phyloP scores from a whole-genome alignment of 192 early-diverging fungal species.

The Podila epicladia region DNA sequence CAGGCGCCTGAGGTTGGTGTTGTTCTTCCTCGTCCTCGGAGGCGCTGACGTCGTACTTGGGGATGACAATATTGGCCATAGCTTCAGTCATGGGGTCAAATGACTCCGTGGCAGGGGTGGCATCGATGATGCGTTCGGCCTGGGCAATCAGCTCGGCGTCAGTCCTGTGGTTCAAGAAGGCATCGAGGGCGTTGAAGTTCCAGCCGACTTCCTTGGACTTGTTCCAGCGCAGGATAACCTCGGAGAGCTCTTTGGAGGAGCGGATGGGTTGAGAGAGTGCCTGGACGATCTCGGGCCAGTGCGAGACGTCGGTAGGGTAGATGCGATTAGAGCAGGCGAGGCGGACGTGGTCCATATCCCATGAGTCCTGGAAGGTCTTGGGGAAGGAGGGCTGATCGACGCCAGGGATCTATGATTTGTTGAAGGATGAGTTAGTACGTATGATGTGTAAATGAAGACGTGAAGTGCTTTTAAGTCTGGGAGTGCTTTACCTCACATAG shows the following conservation, averaged over 20 bases:
- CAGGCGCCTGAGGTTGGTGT: neutral
- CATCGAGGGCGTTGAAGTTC: slow-evolving; percentile 41
- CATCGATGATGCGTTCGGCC: slow-evolving; percentile 1
- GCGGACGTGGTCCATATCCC: slow-evolving; percentile 44
- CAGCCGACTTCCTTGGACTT: slow-evolving; percentile 23
- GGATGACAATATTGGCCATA: neutral
- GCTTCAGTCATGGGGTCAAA: slow-evolving; percentile 1
- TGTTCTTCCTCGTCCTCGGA: neutral
- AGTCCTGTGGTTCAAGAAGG: slow-evolving; percentile 29
- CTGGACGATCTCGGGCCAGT: slow-evolving; percentile 37
- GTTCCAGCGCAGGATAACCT: slow-evolving; percentile 39
- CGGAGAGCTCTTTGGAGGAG: slow-evolving; percentile 20
- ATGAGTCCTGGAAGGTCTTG: slow-evolving; percentile 18
- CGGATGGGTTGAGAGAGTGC: slow-evolving; percentile 18
- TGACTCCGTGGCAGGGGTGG: slow-evolving; percentile 3
- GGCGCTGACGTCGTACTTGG: neutral
- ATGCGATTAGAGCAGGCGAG: slow-evolving; percentile 30
- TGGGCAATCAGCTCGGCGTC: neutral
- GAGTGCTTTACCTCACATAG: slow-evolving; percentile 26
- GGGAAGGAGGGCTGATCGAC: slow-evolving; percentile 35
- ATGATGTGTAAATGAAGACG: too few relatives aligned
- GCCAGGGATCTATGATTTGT: slow-evolving; percentile 19
- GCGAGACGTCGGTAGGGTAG: slow-evolving; percentile 18
- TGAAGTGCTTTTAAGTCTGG: too few relatives aligned
- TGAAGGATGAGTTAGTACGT: neutral